Evolutionary conservation across 306 rosid genomes (phyloP), one percentile per base, ranked within the genome.

Genomic region (Prunus armeniaca): DNA sequence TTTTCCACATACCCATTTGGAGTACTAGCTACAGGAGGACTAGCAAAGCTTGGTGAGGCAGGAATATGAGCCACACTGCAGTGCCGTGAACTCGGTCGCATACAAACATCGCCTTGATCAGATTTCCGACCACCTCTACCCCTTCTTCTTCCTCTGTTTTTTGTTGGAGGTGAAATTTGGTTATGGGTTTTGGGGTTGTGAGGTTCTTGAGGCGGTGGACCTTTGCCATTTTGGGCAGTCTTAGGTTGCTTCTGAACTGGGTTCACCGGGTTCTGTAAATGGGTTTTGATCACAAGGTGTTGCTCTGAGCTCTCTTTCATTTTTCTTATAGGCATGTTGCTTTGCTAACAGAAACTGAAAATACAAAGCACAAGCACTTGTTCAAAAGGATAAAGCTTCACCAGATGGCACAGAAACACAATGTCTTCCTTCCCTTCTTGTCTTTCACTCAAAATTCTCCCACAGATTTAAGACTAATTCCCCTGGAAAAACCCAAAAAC

Each of bases 271-370:
- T 88, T 92, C 67, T 88, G 97, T 47, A 91, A 67, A 68, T 95
- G 90, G 86, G 96, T 75, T 88, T 92, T 91, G 87, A 95, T 88
- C 84, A 92, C 97, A 74, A 92, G 87, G 84, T 89, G 99, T 65
- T 95, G 99, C 83, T 92, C 98, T 46, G 98, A 84, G 89, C 92
- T 87, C 80, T 95, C 99, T 64, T 91, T 95, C 98, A 92, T 92
- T 71, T 82, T 96, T 86, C 97, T 84, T 73, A 92, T 81, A n/a
- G 99, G 99, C 97, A 95, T 95, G 85, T 71, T 86, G 76, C 70
- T 67, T 64, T 55, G 66, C 76, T 61, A 55, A 54, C 78, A 50
- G 54, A n/a, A 84, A 81, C 51, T 51, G 15, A 46, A 47, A 62
- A 70, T 19, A 47, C 65, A 65, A 81, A 71, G 18, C 67, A 24